These are phyloP conservation scores for Neostapfia colusana DNA, from an alignment of 176 grass and related monocot species.

Conservation along the genomic window DNA sequence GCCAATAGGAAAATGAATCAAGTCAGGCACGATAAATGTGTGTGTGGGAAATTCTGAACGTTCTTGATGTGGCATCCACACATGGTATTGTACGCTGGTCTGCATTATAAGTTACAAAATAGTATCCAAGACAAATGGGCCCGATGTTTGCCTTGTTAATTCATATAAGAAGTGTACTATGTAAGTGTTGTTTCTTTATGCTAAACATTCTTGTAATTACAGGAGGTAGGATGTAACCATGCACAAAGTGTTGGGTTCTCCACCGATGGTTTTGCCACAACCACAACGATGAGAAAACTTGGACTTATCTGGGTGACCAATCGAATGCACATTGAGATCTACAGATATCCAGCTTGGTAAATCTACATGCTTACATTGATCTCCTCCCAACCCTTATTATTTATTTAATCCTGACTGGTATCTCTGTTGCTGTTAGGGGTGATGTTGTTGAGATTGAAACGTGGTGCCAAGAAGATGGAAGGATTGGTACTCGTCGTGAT, in stretches of 20 bases:
- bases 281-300: constrained; percentile 90
- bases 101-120: not conserved
- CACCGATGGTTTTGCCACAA: constrained; percentile 95
- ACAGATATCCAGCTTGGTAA: constrained; percentile 96
- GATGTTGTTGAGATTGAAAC: constrained; percentile 97
- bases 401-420: constrained; percentile 15
- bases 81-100: constrained; percentile 7
- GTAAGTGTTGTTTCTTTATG: not conserved
- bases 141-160: not conserved
- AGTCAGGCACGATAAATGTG: not conserved
- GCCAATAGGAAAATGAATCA: not conserved
- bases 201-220: constrained; percentile 36
- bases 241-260: constrained; percentile 93
- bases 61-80: not conserved
- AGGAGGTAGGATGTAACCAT: constrained; percentile 99
- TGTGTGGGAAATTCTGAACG: constrained; percentile 1
- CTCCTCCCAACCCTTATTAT: not conserved
- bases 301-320: constrained; percentile 94
- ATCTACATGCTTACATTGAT: constrained; percentile 16
- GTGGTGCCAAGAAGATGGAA: constrained; percentile 97
- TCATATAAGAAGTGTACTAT: not conserved
- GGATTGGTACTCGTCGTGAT: constrained; percentile 88
- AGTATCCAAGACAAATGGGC: not conserved
- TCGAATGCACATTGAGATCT: constrained; percentile 98
- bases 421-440: constrained; percentile 60